A percentile compares a stretch with the other conserved stretches of the same genome.
phyloP scores from a whole-genome alignment of 2,329 filamentous ascomycete genomes.

The Cephalotrichum gorgonifer region DNA sequence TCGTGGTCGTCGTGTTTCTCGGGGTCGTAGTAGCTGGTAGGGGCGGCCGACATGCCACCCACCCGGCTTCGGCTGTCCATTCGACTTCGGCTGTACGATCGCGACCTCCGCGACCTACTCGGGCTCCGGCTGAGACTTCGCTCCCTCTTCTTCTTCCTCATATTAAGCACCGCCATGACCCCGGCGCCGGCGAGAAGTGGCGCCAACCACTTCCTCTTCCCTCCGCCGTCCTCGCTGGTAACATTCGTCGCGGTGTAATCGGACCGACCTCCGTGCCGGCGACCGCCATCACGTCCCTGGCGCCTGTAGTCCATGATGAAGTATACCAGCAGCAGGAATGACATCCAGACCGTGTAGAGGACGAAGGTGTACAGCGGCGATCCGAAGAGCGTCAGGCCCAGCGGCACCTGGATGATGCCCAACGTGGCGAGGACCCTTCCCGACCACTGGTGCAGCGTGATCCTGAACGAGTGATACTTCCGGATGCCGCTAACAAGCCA shows the following conservation, averaged over 20 bases:
- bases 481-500: slow-evolving; percentile 47
- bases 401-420: slow-evolving; percentile 75
- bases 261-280: slow-evolving; percentile 48
- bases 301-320: slow-evolving; percentile 69
- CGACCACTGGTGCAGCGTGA: slow-evolving; percentile 77
- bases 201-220: slow-evolving; percentile 34
- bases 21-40: slow-evolving; percentile 43
- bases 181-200: slow-evolving; percentile 43
- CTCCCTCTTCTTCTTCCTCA: slow-evolving; percentile 25
- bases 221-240: slow-evolving; percentile 25
- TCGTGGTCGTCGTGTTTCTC: slow-evolving; percentile 52
- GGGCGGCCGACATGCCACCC: slow-evolving; percentile 13
- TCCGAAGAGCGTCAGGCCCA: slow-evolving; percentile 86
- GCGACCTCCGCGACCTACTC: slow-evolving; percentile 23
- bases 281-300: slow-evolving; percentile 26
- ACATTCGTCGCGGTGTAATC: slow-evolving; percentile 26
- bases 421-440: slow-evolving; percentile 70
- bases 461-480: slow-evolving; percentile 36
- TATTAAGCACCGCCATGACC: slow-evolving; percentile 28
- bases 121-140: slow-evolving; percentile 27
- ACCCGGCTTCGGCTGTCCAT: slow-evolving; percentile 28
- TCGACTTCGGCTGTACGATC: slow-evolving; percentile 11
- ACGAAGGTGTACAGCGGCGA: slow-evolving; percentile 80
- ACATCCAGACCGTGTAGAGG: slow-evolving; percentile 70
- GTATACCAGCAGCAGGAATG: slow-evolving; percentile 61